Conservation (phyloP, 768 basidiomycete species). For the Lenzites betulinus region DNA sequence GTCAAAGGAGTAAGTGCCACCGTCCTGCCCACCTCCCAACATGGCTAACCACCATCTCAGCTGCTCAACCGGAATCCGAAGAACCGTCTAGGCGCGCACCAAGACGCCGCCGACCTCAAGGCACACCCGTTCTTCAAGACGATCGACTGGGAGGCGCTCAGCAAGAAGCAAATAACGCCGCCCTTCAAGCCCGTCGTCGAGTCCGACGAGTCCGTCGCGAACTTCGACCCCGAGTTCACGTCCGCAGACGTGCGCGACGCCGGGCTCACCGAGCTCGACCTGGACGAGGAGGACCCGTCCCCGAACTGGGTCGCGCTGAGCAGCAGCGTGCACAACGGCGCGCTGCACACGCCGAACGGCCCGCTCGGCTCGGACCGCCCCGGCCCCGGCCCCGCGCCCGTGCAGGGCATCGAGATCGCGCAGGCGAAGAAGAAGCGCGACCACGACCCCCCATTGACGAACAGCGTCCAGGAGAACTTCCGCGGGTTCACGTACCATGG, state of each 20-base stretch:
- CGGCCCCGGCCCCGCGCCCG: slow-evolving; percentile 23
- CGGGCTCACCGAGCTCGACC: slow-evolving; percentile 43
- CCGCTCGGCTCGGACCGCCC: slow-evolving; percentile 57
- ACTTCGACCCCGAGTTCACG: slow-evolving; percentile 99
- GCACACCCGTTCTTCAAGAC: slow-evolving; percentile 91
- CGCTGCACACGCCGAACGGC: slow-evolving; percentile 69
- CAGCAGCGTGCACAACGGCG: slow-evolving; percentile 29
- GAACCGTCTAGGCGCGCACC: slow-evolving; percentile 88
- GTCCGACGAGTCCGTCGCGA: slow-evolving; percentile 96
- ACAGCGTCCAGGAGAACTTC: slow-evolving; percentile 95
- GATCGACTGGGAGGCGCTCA: slow-evolving; percentile 91
- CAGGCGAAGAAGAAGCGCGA: slow-evolving; percentile 44
- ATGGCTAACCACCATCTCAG: slow-evolving; percentile 42
- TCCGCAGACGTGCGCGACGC: slow-evolving; percentile 80
- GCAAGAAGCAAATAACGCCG: slow-evolving; percentile 87
- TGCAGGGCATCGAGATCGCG: slow-evolving; percentile 51
- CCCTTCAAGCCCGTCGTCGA: slow-evolving; percentile 98
- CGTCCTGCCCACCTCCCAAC: slow-evolving; percentile 8
- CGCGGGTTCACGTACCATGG: slow-evolving; percentile 90
- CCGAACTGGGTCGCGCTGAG: slow-evolving; percentile 65
- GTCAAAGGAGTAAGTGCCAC: slow-evolving; percentile 88
- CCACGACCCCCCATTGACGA: slow-evolving; percentile 69
- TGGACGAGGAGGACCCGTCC: slow-evolving; percentile 60
- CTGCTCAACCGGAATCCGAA: slow-evolving; percentile 98
- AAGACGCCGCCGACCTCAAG: slow-evolving; percentile 92